Evolutionary conservation across 139 green algal species (phyloP).

Genomic region (Micromonas pusilla): DNA sequence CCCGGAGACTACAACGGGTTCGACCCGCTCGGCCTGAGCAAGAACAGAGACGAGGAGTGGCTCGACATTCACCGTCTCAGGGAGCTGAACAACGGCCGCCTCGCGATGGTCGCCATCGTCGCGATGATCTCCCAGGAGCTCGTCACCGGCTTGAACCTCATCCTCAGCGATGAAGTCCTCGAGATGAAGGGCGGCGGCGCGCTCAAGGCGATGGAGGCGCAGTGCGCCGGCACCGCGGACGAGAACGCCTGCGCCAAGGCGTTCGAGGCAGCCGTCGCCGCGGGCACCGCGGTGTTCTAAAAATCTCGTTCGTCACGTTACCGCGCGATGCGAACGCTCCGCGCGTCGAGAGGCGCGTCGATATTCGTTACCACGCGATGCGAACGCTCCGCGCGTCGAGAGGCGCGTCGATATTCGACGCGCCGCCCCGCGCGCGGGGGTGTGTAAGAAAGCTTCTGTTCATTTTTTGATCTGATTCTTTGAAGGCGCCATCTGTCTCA

Average conservation of each 20-base stretch:
- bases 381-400: no score
- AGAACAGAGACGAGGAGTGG: constrained; percentile 43
- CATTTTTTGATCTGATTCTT: no score
- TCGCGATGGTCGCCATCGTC: constrained; percentile 75
- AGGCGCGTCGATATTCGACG: no score
- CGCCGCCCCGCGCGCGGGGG: no score
- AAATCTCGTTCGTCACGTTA: no score
- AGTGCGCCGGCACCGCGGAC: not conserved
- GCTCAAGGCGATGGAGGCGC: not conserved
- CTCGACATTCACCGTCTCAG: constrained; percentile 61
- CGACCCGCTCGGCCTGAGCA: constrained; percentile 57
- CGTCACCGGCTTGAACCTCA: constrained; percentile 30
- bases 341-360: no score
- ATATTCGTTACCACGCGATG: no score
- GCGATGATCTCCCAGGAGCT: constrained; percentile 63
- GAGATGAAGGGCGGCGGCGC: not conserved
- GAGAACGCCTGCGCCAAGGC: not conserved
- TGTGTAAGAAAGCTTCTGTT: no score
- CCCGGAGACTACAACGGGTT: constrained; percentile 45
- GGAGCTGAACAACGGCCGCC: constrained; percentile 75
- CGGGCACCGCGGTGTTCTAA: no score
- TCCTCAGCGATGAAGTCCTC: constrained; percentile 16
- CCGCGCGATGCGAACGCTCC: no score
- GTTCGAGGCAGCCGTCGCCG: not conserved
- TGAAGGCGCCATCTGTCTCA: no score